phyloP scores from a whole-genome alignment of 2,329 filamentous ascomycete genomes.

The Calonectria fujianensis region DNA sequence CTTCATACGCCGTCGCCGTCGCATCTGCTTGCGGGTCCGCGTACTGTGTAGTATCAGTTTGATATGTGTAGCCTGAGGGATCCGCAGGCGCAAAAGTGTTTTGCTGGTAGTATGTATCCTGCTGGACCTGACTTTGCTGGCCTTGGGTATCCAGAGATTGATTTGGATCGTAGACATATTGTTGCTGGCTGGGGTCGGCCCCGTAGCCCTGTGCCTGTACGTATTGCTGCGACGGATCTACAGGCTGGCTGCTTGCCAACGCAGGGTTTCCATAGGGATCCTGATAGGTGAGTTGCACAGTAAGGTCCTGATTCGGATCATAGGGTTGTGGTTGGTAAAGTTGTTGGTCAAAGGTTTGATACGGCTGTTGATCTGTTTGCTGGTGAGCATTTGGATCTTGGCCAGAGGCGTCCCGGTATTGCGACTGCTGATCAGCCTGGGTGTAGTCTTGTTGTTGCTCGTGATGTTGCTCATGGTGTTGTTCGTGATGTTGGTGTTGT shows the following conservation, averaged over 20 bases:
- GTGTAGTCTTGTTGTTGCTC: not conserved
- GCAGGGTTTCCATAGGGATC: slow-evolving; percentile 2
- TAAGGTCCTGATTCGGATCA: not conserved
- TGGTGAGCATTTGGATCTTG: not conserved
- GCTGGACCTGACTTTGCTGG: not conserved
- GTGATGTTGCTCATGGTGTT: not conserved
- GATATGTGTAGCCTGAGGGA: not conserved
- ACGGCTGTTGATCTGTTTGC: not conserved
- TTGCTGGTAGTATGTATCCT: slow-evolving; percentile 1
- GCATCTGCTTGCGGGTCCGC: not conserved
- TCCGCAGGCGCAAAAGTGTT: not conserved
- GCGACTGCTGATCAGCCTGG: not conserved
- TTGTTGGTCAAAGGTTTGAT: not conserved
- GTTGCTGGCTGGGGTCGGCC: not conserved
- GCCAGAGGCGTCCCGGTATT: not conserved
- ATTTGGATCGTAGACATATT: slow-evolving; percentile 8
- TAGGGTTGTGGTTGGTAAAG: not conserved
- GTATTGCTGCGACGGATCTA: not conserved
- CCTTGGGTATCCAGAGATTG: not conserved
- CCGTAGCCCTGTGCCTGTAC: not conserved
- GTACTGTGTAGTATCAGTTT: not conserved
- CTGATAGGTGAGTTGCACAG: not conserved
- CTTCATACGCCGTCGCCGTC: not conserved
- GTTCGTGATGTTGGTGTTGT: not conserved
- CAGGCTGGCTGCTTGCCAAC: not conserved